Evolutionary conservation across 1,139 yeast species (phyloP).

Genomic region (Geotrichum candidum): DNA sequence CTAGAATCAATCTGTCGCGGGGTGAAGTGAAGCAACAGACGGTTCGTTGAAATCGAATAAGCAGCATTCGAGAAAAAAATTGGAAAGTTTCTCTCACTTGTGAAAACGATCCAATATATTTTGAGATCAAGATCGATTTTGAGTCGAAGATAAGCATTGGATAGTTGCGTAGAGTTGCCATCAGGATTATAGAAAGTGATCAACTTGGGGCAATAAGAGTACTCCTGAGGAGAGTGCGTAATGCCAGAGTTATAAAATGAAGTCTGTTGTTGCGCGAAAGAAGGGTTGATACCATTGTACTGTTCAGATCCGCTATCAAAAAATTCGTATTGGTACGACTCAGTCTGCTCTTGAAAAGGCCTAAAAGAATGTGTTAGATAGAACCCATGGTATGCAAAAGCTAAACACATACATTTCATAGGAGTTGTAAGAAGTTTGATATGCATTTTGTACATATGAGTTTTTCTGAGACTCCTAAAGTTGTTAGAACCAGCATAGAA

Average conservation of each 20-base stretch:
- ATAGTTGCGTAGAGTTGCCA: neutral
- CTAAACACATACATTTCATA: neutral
- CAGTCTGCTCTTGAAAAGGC: neutral
- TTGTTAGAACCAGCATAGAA: neutral
- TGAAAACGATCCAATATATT: neutral
- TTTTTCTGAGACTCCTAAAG: neutral
- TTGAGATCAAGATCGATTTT: neutral
- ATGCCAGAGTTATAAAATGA: neutral
- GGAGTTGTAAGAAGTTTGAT: neutral
- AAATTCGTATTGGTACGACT: neutral
- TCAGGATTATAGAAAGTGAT: neutral
- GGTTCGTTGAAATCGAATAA: neutral
- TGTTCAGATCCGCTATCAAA: neutral
- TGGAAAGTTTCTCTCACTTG: neutral
- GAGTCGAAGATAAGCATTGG: neutral
- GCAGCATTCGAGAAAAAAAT: neutral
- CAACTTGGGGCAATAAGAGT: neutral
- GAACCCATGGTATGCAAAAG: neutral
- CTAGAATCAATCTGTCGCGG: neutral
- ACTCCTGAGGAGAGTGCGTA: neutral
- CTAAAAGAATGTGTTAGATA: neutral
- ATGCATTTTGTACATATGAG: neutral
- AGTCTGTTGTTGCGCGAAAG: neutral
- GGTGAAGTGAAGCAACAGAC: neutral
- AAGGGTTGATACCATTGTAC: neutral